Evolutionary conservation across 371 early-diverging fungal genomes (phyloP), one percentile per base, ranked within the genome.

Genomic region (Mortierella polycephala): DNA sequence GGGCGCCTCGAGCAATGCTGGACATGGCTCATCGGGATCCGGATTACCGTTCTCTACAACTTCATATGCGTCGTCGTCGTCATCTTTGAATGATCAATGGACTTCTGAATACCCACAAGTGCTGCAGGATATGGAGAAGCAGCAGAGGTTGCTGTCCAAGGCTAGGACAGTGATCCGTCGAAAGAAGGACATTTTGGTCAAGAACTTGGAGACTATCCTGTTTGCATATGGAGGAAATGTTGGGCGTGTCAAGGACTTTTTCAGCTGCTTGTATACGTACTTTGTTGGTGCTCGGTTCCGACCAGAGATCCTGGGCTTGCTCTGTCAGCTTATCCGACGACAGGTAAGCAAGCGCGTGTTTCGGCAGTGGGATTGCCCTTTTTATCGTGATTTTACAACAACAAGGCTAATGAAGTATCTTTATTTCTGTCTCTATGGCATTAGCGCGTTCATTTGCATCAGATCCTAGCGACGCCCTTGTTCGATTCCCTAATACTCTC

Each of bases 371-470:
- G 16, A 14, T 9, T 12, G n/a, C 11, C 5, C 10, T 47, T 47
- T 47, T 16, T 21, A 51, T 9, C 9, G 9, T 18, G 20, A 5
- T 6, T 3, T 18, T 5, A 18, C 18, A 13, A 18, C 51, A 4
- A 51, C 30, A 30, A 30, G 30, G 4, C 30, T 30, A 30, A 30
- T 30, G 30, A 30, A 30, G 30, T 30, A 30, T 4, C 30, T 30
- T 1, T 30, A 4, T 30, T 4, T 30, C 30, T 4, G 30, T 30
- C 4, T 30, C 30, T 30, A 30, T 30, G 30, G 30, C 30, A 30
- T 30, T 66, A 88, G 85, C 77, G 89, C 37, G 87, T 88, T 11
- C 87, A 88, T 67, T 66, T 87, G 62, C 88, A 89, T 66, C 88
- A 89, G 75, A 88, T 89, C 40, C 68, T 89, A 41, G 86, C 84